Evolutionary conservation across 2,329 filamentous ascomycete species (phyloP).

Genomic region (Pseudogymnoascus sp.): DNA sequence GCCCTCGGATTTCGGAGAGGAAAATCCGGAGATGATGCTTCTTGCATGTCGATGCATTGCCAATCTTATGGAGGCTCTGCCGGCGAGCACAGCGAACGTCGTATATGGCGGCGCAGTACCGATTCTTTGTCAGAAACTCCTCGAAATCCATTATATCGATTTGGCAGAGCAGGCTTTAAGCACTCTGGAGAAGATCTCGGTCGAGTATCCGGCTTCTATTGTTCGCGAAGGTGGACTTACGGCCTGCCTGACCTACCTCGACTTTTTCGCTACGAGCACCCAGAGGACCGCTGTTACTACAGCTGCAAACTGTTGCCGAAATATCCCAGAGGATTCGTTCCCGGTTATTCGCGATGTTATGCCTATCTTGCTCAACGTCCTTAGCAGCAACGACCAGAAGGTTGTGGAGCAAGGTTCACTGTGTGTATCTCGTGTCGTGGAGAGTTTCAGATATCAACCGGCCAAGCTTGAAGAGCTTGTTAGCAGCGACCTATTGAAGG

Average conservation of each 20-base stretch:
- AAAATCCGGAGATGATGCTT: constrained; percentile 96
- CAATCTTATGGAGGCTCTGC: constrained; percentile 95
- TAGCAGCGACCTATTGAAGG: constrained; percentile 76
- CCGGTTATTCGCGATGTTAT: constrained; percentile 88
- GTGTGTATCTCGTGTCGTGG: constrained; percentile 90
- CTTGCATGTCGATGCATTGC: constrained; percentile 91
- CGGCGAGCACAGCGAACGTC: constrained; percentile 86
- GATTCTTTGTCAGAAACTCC: constrained; percentile 84
- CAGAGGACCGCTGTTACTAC: constrained; percentile 95
- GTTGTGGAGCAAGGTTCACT: constrained; percentile 95
- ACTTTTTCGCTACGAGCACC: constrained; percentile 96
- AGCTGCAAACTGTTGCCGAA: constrained; percentile 95
- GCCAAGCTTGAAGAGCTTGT: constrained; percentile 88
- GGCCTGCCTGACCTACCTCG: constrained; percentile 90
- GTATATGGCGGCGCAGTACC: constrained; percentile 97
- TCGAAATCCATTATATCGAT: constrained; percentile 96
- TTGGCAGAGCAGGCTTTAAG: constrained; percentile 93
- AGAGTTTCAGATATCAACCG: constrained; percentile 89
- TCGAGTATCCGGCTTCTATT: constrained; percentile 90
- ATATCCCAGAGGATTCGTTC: constrained; percentile 91
- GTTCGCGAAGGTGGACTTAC: constrained; percentile 92
- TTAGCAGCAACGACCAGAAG: constrained; percentile 87
- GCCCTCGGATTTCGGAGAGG: constrained; percentile 73
- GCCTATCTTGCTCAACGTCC: constrained; percentile 85
- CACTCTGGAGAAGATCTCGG: constrained; percentile 94